Evolutionary conservation across 2,329 filamentous ascomycete species (phyloP), one percentile per base, ranked within the genome.

Genomic region (Huntiella omanensis): DNA sequence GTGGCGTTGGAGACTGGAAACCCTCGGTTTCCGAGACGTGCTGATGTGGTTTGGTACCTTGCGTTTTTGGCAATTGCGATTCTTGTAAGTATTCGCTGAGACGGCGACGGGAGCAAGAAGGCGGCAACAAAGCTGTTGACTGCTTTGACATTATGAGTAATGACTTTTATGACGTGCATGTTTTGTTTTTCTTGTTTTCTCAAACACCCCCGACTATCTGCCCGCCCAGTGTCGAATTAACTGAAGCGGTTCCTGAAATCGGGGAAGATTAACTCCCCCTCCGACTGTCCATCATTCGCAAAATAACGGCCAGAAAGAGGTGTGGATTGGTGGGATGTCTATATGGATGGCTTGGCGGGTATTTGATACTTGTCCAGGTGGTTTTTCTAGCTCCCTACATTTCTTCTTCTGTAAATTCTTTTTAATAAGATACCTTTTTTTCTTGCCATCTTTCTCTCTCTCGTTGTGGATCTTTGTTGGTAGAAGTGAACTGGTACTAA

Each of bases 241-340:
- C 78, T 83, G 78, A 79, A 71, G 68, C 79, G 80, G 79, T 84
- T 84, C 80, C 80, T 84, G 78, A 67, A 82, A 77, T 64, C 68
- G 80, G 84, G 80, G 80, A 70, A 84, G 78, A 84, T 74, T 67
- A 73, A 76, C 79, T 77, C 72, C 71, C 71, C 68, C 68, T 69
- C 60, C 55, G 57, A 55, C 60, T 40, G 64, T 66, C 70, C 69
- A 65, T 75, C 70, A 77, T 81, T 80, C 77, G 75, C 75, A 77
- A 66, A 69, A 64, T 64, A 59, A 66, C 71, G 74, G 67, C 58
- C 67, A 71, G 68, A 66, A 64, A 68, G 74, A 71, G 70, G 77
- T 73, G 69, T 67, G 77, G 77, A 66, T 78, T 77, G 79, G 78
- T 83, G 80, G 79, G 75, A 80, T 73, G 67, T 67, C 68, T 75